A percentile compares a stretch with the other conserved stretches of the same genome.
These are phyloP conservation scores for Syzygium jambos DNA, from an alignment of 345 rosid species.

Conservation along the genomic window DNA sequence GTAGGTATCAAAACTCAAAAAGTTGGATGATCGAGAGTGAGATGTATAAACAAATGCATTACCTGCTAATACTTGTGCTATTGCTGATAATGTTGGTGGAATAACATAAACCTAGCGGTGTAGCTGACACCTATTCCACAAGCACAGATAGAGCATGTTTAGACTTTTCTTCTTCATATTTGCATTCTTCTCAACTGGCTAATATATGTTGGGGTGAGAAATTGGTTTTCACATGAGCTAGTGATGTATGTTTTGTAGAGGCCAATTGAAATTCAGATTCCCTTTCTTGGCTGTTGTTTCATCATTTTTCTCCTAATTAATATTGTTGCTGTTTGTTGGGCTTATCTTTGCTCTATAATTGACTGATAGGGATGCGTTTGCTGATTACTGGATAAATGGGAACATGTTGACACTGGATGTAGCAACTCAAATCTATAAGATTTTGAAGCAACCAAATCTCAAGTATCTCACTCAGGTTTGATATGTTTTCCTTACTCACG, in stretches of 20 bases:
- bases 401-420: slow-evolving; percentile 65
- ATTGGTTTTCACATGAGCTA: not conserved
- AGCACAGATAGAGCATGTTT: not conserved
- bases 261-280: not conserved
- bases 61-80: not conserved
- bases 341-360: not conserved
- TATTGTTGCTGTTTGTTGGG: not conserved
- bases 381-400: slow-evolving; percentile 63
- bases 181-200: not conserved
- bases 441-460: slow-evolving; percentile 62
- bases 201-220: not conserved
- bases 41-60: not conserved
- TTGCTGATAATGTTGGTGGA: not conserved
- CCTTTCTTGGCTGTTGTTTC: not conserved
- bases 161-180: not conserved
- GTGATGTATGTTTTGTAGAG: not conserved
- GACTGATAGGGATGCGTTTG: slow-evolving; percentile 56
- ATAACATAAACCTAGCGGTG: not conserved
- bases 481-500: not conserved
- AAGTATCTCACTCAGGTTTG: slow-evolving; percentile 74
- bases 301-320: not conserved
- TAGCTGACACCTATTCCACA: not conserved
- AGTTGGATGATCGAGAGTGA: not conserved
- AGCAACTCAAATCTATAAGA: slow-evolving; percentile 51
- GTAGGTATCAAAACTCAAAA: not conserved